Conservation (phyloP, 208 protist species). For the Wallacemonas sp. region DNA sequence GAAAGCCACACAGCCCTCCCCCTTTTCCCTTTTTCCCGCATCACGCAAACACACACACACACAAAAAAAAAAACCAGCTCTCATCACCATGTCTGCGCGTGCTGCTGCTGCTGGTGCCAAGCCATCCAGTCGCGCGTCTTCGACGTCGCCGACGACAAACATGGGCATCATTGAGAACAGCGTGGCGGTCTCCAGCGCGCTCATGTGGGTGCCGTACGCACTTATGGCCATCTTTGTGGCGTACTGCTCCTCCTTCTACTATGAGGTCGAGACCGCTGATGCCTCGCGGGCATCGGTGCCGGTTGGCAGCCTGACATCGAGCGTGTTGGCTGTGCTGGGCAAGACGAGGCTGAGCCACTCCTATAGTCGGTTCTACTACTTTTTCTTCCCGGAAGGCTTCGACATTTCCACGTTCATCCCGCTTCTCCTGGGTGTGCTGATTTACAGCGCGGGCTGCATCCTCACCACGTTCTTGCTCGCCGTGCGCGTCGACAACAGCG, state of each 20-base stretch:
- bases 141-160: not conserved
- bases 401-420: constrained; percentile 49
- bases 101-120: not conserved
- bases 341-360: constrained; percentile 15
- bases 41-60: not conserved
- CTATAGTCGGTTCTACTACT: constrained; percentile 43
- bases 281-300: constrained; percentile 6
- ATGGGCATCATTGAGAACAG: constrained; percentile 18
- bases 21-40: constrained; percentile 6
- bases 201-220: constrained; percentile 76
- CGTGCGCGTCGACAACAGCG: constrained; percentile 47
- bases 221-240: constrained; percentile 62
- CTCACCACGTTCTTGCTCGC: constrained; percentile 47
- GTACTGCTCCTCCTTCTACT: constrained; percentile 55
- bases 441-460: constrained; percentile 46
- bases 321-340: constrained; percentile 2
- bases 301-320: constrained; percentile 12
- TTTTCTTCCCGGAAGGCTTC: constrained; percentile 50
- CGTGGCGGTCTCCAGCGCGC: constrained; percentile 33
- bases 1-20: not conserved
- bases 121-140: not conserved
- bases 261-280: constrained; percentile 18
- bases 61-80: not conserved
- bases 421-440: constrained; percentile 43
- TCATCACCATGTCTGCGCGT: not conserved